Percentiles rank a stretch among this genome's conserved stretches.
These are phyloP conservation scores for Anthoceros angustus DNA, from an alignment of 225 moss, liverwort and hornwort species.

Conservation along the genomic window DNA sequence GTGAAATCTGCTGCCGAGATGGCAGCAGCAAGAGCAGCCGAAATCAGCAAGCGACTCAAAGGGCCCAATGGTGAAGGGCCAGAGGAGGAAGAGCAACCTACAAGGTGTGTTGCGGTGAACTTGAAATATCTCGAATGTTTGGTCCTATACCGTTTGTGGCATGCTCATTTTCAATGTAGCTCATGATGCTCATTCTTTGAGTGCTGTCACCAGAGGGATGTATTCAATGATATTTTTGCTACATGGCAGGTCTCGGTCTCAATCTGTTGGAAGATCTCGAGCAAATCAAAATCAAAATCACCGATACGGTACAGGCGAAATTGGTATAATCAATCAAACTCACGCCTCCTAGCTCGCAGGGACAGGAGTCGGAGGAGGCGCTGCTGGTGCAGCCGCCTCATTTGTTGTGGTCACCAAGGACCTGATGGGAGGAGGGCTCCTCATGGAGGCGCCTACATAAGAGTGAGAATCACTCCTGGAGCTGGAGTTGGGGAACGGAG, in stretches of 20 bases:
- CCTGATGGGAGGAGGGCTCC: constrained; percentile 65
- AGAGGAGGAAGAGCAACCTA: constrained; percentile 24
- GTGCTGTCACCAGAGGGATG: background rate
- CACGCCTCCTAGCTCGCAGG: constrained; percentile 63
- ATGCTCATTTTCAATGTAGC: background rate
- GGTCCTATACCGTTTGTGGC: background rate
- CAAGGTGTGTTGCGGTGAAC: constrained; percentile 11
- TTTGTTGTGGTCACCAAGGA: constrained; percentile 95
- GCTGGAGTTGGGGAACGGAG: constrained; percentile 83
- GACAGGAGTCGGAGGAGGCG: constrained; percentile 91
- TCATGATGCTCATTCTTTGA: background rate
- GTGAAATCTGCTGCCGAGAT: constrained; percentile 97
- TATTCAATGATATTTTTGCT: background rate
- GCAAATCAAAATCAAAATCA: constrained; percentile 39
- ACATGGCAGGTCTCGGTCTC: constrained; percentile 8
- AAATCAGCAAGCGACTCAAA: constrained; percentile 78
- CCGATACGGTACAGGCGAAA: constrained; percentile 65
- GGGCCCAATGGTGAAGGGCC: constrained; percentile 30
- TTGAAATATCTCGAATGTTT: constrained; percentile 13
- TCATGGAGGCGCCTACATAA: constrained; percentile 90
- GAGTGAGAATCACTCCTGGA: constrained; percentile 90
- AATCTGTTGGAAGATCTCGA: constrained; percentile 48
- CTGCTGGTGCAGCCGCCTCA: constrained; percentile 80
- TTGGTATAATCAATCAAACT: constrained; percentile 56
- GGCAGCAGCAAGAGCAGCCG: constrained; percentile 88